A percentile compares a stretch with the other conserved stretches of the same genome.
These are phyloP conservation scores for Nigrospora oryzae DNA, from an alignment of 2,329 filamentous ascomycete genomes.

Conservation along the genomic window DNA sequence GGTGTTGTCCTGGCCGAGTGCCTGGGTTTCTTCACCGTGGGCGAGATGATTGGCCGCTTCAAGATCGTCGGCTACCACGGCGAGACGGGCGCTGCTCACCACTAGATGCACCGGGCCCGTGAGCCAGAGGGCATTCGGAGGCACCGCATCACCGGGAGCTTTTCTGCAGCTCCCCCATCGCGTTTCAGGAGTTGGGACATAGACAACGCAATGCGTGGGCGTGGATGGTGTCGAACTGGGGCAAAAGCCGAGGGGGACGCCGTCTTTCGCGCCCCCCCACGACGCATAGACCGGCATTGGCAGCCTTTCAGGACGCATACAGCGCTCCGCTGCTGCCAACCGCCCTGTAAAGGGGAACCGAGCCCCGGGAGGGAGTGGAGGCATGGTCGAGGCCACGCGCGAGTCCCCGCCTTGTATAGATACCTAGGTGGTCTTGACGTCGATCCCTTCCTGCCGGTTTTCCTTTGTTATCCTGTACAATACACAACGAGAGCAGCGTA, in stretches of 20 bases:
- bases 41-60: constrained; percentile 91
- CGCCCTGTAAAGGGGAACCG: neutral
- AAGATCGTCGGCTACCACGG: constrained; percentile 93
- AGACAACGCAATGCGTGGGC: constrained; percentile 1
- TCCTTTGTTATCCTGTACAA: constrained; percentile 7
- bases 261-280: neutral
- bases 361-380: neutral
- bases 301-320: neutral
- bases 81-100: constrained; percentile 50
- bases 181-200: neutral
- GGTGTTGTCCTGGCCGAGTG: constrained; percentile 79
- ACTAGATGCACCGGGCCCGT: constrained; percentile 29
- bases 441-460: neutral
- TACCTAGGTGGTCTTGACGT: neutral
- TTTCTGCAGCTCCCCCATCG: neutral
- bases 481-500: constrained; percentile 2
- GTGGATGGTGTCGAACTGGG: neutral
- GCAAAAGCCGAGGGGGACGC: neutral
- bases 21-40: constrained; percentile 94
- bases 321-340: neutral
- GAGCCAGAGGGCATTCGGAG: neutral
- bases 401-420: constrained; percentile 1
- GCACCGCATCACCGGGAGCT: neutral
- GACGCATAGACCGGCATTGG: constrained; percentile 2
- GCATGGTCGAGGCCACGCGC: neutral